Evolutionary conservation across 2,329 filamentous ascomycete genomes (phyloP), one percentile per base, ranked within the genome.

Genomic region (Pseudogymnoascus sp.): DNA sequence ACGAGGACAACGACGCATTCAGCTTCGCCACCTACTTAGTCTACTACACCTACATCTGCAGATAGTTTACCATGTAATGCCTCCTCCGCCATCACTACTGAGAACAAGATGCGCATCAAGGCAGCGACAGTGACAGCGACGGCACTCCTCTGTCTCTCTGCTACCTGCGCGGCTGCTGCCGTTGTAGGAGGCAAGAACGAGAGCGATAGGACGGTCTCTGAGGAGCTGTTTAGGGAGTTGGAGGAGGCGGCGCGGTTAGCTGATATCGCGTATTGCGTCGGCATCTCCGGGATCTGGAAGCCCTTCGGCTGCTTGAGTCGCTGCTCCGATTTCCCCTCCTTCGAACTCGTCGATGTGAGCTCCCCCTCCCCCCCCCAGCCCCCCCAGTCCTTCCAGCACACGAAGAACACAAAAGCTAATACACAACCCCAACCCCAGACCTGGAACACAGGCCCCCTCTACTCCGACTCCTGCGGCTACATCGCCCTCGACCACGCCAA

Each of bases 181-280:
- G 11, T 19, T 11, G 21, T 40, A 19, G 8, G 23, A 33, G 28
- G n/a, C 9, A 17, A 31, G 11, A 59, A 62, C 9, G 10, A 61
- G 15, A 59, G 63, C 9, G 13, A 62, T 36, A 36, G 61, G 63
- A 66, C 73, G 68, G 73, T 95, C 63, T 87, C 89, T 4, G 71
- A 76, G 28, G 71, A 79, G 23, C 82, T 97, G 66, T 97, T 96
- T 76, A 79, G 83, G 64, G 87, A 90, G 17, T 85, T 99, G 13
- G 92, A 97, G 76, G 90, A 96, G 71, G 80, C 93, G 63, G 86
- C 93, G n/a, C 87, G 93, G 62, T 83, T 97, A 26, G 93, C 97
- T 67, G 95, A 99, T 74, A 95, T 97, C 65, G 81, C 91, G 59
- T 97, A 97, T 77, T 99, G 95, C 75, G 90, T 97, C 64, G 92